These are phyloP conservation scores for Ophiostoma perfectum DNA, from an alignment of 2,329 filamentous ascomycete genomes.

Conservation along the genomic window DNA sequence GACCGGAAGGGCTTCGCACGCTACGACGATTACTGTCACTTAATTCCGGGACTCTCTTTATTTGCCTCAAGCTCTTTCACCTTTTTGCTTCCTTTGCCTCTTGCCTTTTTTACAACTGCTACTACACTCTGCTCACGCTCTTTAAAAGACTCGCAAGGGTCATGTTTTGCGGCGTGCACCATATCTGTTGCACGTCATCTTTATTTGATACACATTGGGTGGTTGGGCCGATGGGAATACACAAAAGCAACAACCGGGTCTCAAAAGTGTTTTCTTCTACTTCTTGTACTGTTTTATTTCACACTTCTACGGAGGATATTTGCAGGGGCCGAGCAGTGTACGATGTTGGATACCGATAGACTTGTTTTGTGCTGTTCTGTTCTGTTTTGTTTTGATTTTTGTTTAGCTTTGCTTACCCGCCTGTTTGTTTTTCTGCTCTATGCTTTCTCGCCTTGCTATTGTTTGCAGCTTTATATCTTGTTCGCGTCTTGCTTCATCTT, in stretches of 20 bases:
- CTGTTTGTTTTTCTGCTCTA: background rate
- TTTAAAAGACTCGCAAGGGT: conserved; percentile 4
- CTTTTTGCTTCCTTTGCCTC: background rate
- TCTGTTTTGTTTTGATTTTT: background rate
- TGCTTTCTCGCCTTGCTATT: background rate
- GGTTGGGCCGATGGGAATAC: conserved; percentile 14
- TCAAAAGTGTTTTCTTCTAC: background rate
- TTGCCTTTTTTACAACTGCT: conserved; percentile 9
- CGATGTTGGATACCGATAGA: conserved; percentile 15
- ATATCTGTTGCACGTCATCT: background rate
- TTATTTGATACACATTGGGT: conserved; percentile 15
- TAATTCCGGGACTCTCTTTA: conserved; percentile 8
- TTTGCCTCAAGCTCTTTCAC: background rate
- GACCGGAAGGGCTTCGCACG: conserved; percentile 9
- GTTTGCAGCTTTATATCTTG: background rate
- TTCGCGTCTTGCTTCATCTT: background rate
- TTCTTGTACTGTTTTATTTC: conserved; percentile 4
- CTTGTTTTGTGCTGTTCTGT: background rate
- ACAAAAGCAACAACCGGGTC: conserved; percentile 18
- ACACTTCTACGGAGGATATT: conserved; percentile 14
- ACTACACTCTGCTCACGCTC: conserved; percentile 14
- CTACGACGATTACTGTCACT: conserved; percentile 4
- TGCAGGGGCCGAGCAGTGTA: conserved; percentile 14
- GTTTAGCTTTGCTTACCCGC: background rate
- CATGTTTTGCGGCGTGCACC: background rate